These are phyloP conservation scores for Neoboletus subvelutipes DNA, from an alignment of 768 basidiomycete genomes.

Conservation along the genomic window DNA sequence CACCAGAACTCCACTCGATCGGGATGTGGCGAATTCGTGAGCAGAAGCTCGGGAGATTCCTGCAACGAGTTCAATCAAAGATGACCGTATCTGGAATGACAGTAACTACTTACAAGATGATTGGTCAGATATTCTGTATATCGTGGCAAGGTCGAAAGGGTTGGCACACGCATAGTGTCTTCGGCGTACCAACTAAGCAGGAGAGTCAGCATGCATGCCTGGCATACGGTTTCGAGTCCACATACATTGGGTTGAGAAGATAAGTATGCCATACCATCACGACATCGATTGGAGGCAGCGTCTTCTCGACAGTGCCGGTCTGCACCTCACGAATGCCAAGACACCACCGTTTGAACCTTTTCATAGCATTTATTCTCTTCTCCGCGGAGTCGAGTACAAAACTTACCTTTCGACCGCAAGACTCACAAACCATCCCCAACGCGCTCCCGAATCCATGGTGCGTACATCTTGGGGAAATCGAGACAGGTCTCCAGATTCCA, in stretches of 20 bases:
- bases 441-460: constrained; percentile 16
- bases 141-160: constrained; percentile 2
- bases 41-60: background rate
- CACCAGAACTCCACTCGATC: constrained; percentile 3
- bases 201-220: background rate
- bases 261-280: constrained; percentile 40
- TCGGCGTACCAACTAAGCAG: constrained; percentile 20
- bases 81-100: no score
- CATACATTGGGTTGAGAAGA: constrained; percentile 35
- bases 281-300: constrained; percentile 35
- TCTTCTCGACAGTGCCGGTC: background rate
- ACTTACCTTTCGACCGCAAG: constrained; percentile 35
- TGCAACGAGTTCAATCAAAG: background rate
- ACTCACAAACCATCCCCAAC: constrained; percentile 38
- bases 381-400: background rate
- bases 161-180: constrained; percentile 10
- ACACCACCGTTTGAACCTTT: constrained; percentile 37
- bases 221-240: background rate
- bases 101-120: constrained; percentile 9
- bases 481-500: background rate
- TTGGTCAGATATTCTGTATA: constrained; percentile 13
- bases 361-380: background rate
- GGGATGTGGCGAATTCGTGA: constrained; percentile 4
- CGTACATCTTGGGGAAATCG: background rate
- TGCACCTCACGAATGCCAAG: background rate